These are phyloP conservation scores for Geotrichum candidum DNA, from an alignment of 1,139 yeast species.

Conservation along the genomic window DNA sequence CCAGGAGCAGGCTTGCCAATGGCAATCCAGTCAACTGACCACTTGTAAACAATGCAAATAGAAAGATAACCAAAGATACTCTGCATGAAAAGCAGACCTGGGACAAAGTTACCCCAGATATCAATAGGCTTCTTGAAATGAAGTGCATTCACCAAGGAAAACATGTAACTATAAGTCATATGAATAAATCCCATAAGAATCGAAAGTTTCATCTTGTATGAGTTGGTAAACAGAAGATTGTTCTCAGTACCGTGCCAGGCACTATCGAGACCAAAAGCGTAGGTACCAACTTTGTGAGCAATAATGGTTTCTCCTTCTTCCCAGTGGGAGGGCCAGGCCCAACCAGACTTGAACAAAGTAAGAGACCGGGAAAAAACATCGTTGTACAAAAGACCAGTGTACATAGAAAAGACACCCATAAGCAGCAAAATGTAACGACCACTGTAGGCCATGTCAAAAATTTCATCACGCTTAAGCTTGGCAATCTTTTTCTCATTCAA, in stretches of 20 bases:
- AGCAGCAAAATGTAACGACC: slow-evolving; percentile 85
- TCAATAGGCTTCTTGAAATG: slow-evolving; percentile 75
- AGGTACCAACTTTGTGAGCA: slow-evolving; percentile 64
- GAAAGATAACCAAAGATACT: slow-evolving; percentile 90
- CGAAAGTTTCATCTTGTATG: slow-evolving; percentile 94
- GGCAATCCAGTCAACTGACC: slow-evolving; percentile 90
- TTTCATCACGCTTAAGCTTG: slow-evolving; percentile 73
- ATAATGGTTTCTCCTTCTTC: slow-evolving; percentile 55
- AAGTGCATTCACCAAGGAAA: slow-evolving; percentile 75
- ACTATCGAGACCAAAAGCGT: slow-evolving; percentile 83
- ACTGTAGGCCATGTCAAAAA: slow-evolving; percentile 90
- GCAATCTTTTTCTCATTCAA: slow-evolving; percentile 62
- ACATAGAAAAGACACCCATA: slow-evolving; percentile 91
- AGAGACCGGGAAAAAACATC: slow-evolving; percentile 88
- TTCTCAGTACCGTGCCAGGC: slow-evolving; percentile 98
- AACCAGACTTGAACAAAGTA: slow-evolving; percentile 79
- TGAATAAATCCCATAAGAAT: slow-evolving; percentile 91
- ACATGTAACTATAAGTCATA: slow-evolving; percentile 84
- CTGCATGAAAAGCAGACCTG: slow-evolving; percentile 91
- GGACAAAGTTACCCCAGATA: slow-evolving; percentile 86
- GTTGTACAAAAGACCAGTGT: slow-evolving; percentile 88
- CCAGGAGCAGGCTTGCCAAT: slow-evolving; percentile 81
- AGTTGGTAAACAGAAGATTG: slow-evolving; percentile 80
- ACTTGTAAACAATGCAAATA: slow-evolving; percentile 79
- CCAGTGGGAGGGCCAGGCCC: slow-evolving; percentile 84